Conservation (phyloP, 2,329 filamentous ascomycete genomes). For the Fusarium anthophilum region DNA sequence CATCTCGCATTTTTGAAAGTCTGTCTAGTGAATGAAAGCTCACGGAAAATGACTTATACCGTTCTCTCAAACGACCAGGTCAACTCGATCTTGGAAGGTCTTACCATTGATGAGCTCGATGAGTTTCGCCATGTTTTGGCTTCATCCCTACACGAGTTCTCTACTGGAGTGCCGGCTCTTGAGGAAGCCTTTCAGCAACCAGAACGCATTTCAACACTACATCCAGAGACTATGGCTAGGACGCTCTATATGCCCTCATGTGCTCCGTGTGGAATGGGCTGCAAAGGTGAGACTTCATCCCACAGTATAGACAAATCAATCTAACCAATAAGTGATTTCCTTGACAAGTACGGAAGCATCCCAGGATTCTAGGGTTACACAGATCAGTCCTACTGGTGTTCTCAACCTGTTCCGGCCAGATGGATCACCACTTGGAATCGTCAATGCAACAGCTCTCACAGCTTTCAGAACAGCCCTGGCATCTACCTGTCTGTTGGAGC, state of each 20-base stretch:
- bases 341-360: constrained; percentile 56
- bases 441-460: constrained; percentile 79
- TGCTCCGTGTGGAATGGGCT: constrained; percentile 69
- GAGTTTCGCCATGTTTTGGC: constrained; percentile 60
- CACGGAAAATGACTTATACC: constrained; percentile 62
- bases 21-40: not conserved
- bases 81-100: constrained; percentile 60
- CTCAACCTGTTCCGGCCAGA: constrained; percentile 73
- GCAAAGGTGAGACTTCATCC: constrained; percentile 64
- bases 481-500: constrained; percentile 71
- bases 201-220: constrained; percentile 59
- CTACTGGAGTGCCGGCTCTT: constrained; percentile 60
- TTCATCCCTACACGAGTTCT: constrained; percentile 68
- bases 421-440: constrained; percentile 71
- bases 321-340: constrained; percentile 66
- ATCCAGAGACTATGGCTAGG: constrained; percentile 60
- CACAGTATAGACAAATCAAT: not conserved
- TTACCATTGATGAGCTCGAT: constrained; percentile 63
- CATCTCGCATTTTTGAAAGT: not conserved
- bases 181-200: constrained; percentile 64
- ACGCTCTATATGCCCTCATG: constrained; percentile 81
- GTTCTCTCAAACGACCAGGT: constrained; percentile 68
- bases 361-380: constrained; percentile 41
- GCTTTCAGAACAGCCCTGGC: constrained; percentile 83
- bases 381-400: constrained; percentile 68